Evolutionary conservation across 345 rosid genomes (phyloP).

Genomic region (Eucalyptus pumila): DNA sequence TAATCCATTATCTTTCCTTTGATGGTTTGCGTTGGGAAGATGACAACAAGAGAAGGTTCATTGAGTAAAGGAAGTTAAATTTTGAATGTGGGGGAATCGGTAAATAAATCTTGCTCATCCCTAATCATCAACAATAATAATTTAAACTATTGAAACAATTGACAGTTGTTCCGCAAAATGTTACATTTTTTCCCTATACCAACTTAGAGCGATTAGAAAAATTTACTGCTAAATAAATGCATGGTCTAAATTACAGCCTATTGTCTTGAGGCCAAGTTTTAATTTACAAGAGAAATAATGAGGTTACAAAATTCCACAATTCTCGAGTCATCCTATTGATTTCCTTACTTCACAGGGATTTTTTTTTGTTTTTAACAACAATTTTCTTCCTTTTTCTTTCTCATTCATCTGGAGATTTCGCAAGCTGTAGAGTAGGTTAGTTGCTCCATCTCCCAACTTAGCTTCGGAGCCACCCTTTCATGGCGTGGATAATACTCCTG

Average conservation of each 20-base stretch:
- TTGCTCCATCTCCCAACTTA: slow-evolving; percentile 68
- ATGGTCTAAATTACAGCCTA: not conserved
- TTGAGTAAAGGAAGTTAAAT: not conserved
- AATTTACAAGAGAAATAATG: not conserved
- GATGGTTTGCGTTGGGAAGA: not conserved
- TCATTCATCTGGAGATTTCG: slow-evolving; percentile 11
- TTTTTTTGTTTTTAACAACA: not conserved
- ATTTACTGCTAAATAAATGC: not conserved
- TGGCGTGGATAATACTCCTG: slow-evolving; percentile 75
- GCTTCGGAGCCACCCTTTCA: slow-evolving; percentile 64
- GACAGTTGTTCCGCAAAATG: not conserved
- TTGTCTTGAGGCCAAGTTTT: not conserved
- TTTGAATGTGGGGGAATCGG: not conserved
- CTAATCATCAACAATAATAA: not conserved
- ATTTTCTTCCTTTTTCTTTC: slow-evolving; percentile 26
- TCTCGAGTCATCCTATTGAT: not conserved
- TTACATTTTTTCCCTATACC: not conserved
- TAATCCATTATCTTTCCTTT: not conserved
- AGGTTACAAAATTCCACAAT: slow-evolving; percentile 9
- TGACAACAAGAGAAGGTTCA: not conserved
- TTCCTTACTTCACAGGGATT: not conserved
- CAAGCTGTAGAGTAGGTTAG: slow-evolving; percentile 14
- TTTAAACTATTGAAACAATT: not conserved
- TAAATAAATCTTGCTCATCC: not conserved
- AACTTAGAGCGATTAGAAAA: not conserved